phyloP scores from a whole-genome alignment of 129 eudicot genomes.

The Heracleum sosnowskyi region DNA sequence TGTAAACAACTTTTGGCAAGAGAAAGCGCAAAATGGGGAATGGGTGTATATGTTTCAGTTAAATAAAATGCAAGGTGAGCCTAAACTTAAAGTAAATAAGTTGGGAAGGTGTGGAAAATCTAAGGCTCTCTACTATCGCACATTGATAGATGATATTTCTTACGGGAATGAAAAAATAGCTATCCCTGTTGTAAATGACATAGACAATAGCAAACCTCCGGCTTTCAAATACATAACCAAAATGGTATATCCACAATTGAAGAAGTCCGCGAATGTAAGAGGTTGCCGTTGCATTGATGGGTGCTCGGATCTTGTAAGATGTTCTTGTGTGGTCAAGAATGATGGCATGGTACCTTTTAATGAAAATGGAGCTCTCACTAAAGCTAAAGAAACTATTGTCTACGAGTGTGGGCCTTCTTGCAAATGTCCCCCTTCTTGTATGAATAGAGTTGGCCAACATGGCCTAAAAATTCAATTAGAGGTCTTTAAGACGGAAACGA shows the following conservation, averaged over 20 bases:
- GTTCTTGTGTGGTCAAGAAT: slow-evolving; percentile 24
- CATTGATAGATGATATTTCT: slow-evolving; percentile 21
- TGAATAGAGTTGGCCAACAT: slow-evolving; percentile 33
- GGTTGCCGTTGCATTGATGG: slow-evolving; percentile 27
- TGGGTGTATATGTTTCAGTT: slow-evolving; percentile 34
- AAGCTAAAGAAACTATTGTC: slow-evolving; percentile 14
- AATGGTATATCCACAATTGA: slow-evolving; percentile 15
- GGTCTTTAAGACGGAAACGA: slow-evolving; percentile 27
- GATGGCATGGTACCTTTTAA: slow-evolving; percentile 29
- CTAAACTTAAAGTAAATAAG: slow-evolving; percentile 1
- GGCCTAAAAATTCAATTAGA: slow-evolving; percentile 27
- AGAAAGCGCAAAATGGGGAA: slow-evolving; percentile 26
- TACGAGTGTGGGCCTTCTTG: slow-evolving; percentile 44
- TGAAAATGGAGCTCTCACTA: slow-evolving; percentile 13
- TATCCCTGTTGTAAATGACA: slow-evolving; percentile 18
- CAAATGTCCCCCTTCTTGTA: slow-evolving; percentile 38
- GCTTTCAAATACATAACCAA: slow-evolving; percentile 21
- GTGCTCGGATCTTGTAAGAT: slow-evolving; percentile 20
- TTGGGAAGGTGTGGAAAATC: background rate
- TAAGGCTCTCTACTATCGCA: background rate
- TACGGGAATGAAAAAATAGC: slow-evolving; percentile 27
- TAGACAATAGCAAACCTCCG: slow-evolving; percentile 18
- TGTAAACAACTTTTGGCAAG: slow-evolving; percentile 14
- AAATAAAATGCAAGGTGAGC: slow-evolving; percentile 23
- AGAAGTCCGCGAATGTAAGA: background rate